Conservation (phyloP, 345 rosid genomes). For the Stellera chamaejasme region DNA sequence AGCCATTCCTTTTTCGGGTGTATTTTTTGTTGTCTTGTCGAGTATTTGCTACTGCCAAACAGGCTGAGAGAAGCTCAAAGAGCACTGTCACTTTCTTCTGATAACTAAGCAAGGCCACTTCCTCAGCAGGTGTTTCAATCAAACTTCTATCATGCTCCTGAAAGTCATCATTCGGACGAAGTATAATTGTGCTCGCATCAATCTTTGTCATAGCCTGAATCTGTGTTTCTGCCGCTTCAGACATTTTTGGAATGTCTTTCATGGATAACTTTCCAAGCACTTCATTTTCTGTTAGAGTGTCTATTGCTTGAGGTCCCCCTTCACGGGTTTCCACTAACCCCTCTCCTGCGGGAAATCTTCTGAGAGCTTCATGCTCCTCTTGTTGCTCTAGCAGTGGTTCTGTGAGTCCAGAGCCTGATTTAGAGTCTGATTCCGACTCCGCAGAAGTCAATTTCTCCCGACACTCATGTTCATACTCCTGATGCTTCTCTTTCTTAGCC, state of each 20-base stretch:
- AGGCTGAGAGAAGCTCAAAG: slow-evolving; percentile 85
- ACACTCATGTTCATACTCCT: slow-evolving; percentile 60
- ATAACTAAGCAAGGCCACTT: slow-evolving; percentile 51
- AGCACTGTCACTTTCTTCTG: slow-evolving; percentile 73
- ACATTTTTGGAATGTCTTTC: too few relatives aligned
- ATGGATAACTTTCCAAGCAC: too few relatives aligned
- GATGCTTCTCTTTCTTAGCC: slow-evolving; percentile 67
- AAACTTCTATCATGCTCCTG: slow-evolving; percentile 19
- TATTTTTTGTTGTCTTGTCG: slow-evolving; percentile 40
- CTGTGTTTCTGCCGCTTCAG: too few relatives aligned
- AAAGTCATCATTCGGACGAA: slow-evolving; percentile 16
- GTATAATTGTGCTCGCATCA: too few relatives aligned
- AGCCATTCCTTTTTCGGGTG: slow-evolving; percentile 60
- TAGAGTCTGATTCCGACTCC: slow-evolving; percentile 36
- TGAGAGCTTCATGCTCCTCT: neutral
- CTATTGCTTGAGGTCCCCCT: neutral
- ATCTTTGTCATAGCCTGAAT: too few relatives aligned
- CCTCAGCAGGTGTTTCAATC: slow-evolving; percentile 51
- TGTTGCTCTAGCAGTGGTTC: slow-evolving; percentile 14
- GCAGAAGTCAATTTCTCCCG: slow-evolving; percentile 49
- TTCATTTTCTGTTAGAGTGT: neutral
- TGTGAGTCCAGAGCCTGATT: slow-evolving; percentile 18
- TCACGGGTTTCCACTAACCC: neutral
- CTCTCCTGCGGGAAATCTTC: neutral
- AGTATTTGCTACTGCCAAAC: slow-evolving; percentile 77